Percentiles rank a stretch among this genome's conserved stretches.
Evolutionary conservation across 2,329 filamentous ascomycete species (phyloP).

Genomic region (Diaporthe velutina): DNA sequence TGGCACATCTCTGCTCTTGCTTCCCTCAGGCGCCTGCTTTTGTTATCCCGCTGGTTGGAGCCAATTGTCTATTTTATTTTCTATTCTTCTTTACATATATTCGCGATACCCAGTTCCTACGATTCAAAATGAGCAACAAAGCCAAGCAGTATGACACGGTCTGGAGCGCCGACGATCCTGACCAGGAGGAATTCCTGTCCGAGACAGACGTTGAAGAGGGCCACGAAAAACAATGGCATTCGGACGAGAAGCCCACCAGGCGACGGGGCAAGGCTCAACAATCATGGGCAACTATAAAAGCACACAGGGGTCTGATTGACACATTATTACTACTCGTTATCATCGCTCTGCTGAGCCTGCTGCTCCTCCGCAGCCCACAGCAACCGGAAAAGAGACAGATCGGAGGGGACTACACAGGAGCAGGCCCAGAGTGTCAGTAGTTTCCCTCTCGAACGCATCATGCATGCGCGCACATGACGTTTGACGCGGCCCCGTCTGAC

Average conservation of each 20-base stretch:
- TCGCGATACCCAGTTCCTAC: too few species aligned
- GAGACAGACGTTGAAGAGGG: conserved; percentile 52
- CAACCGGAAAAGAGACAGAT: conserved; percentile 48
- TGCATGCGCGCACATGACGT: conserved; percentile 32
- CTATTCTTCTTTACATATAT: not conserved
- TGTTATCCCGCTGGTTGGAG: not conserved
- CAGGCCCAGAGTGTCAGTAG: conserved; percentile 52
- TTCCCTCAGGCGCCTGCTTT: not conserved
- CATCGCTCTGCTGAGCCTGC: conserved; percentile 43
- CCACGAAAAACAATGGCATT: conserved; percentile 48
- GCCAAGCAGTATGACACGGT: conserved; percentile 42
- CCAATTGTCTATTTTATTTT: not conserved
- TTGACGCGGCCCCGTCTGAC: conserved; percentile 22
- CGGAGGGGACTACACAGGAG: conserved; percentile 53
- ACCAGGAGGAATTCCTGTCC: conserved; percentile 47
- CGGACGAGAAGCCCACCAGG: conserved; percentile 36
- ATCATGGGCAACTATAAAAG: conserved; percentile 39
- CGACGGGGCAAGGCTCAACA: conserved; percentile 37
- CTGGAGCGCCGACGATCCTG: conserved; percentile 45
- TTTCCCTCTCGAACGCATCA: not conserved
- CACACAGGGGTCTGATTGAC: conserved; percentile 50
- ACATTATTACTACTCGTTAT: conserved; percentile 49
- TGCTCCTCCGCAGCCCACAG: conserved; percentile 42
- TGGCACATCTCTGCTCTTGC: not conserved
- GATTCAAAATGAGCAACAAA: conserved; percentile 17